Evolutionary conservation across 441 rosid genomes (phyloP).

Genomic region (Viola pubescens): DNA sequence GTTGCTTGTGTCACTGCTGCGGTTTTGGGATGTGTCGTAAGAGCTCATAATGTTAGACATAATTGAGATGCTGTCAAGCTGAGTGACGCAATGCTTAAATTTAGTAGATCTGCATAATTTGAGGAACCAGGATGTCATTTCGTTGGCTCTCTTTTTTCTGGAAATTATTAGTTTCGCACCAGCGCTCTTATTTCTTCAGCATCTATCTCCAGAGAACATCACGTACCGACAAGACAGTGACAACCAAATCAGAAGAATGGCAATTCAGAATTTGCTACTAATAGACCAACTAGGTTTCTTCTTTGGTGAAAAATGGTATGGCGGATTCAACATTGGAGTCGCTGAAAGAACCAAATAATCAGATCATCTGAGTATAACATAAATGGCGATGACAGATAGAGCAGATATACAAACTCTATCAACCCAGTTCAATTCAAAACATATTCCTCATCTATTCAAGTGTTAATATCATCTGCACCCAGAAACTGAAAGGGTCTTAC

Average conservation of each 20-base stretch:
- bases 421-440: too few relatives aligned
- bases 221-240: background rate
- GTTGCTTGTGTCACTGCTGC: constrained; percentile 59
- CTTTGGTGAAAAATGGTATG: too few relatives aligned
- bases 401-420: too few relatives aligned
- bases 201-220: too few relatives aligned
- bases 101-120: constrained; percentile 19
- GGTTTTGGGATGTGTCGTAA: constrained; percentile 67
- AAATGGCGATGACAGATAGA: too few relatives aligned
- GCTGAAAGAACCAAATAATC: too few relatives aligned
- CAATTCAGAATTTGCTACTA: too few relatives aligned
- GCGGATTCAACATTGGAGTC: too few relatives aligned
- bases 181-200: background rate
- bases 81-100: constrained; percentile 60
- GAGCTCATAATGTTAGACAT: constrained; percentile 73
- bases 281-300: too few relatives aligned
- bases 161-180: background rate
- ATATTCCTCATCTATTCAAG: too few relatives aligned
- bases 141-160: background rate
- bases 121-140: background rate
- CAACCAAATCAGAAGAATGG: background rate
- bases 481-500: background rate
- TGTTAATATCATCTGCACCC: background rate
- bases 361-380: too few relatives aligned
- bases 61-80: constrained; percentile 70